Evolutionary conservation across 345 rosid species (phyloP), one percentile per base, ranked within the genome.

Genomic region (Eucalyptus curtisii): DNA sequence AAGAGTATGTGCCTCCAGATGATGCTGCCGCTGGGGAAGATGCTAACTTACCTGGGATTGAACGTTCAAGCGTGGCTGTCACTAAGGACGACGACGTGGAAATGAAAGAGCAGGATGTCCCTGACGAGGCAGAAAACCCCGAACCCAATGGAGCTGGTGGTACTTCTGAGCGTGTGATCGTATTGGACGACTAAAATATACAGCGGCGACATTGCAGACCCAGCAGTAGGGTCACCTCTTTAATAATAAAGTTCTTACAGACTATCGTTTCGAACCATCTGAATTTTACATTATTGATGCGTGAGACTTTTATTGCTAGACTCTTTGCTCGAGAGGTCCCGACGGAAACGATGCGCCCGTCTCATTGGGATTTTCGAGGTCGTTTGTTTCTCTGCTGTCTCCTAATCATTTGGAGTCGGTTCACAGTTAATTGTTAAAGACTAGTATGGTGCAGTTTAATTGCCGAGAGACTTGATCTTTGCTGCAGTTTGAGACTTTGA

Each of bases 181-280:
- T 92, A 40, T 86, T 93, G 66, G 96, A 93, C 86, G 93, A 93
- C 48, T 93, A 89, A 88, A 88, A 90, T 61, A 66, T 87, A 49
- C 45, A 53, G 66, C 13, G 13, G 87, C 42, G 14, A 5, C 30
- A 13, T n/a, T 49, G 59, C 59, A 8, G 87, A 49, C 44, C 76
- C 40, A 17, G 76, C 40, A 4, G 76, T 47, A 76, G 84, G 84
- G 84, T 40, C 30, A 76, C 47, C 84, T 25, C 84, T 76, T 76
- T 40, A 76, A 37, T 20, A 40, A 52, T 52, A 7, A 19, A 76
- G 44, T 76, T 40, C 84, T 76, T 76, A 76, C 84, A 76, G 13
- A 76, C 84, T 20, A 40, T 40, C 47, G 0, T 76, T 76, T 7
- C 47, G 47, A 42, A 40, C 30, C 47, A 22, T 76, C 15, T 40